Base-by-base conservation (phyloP, 257 asterid species). In the Solanum medicagineum region DNA sequence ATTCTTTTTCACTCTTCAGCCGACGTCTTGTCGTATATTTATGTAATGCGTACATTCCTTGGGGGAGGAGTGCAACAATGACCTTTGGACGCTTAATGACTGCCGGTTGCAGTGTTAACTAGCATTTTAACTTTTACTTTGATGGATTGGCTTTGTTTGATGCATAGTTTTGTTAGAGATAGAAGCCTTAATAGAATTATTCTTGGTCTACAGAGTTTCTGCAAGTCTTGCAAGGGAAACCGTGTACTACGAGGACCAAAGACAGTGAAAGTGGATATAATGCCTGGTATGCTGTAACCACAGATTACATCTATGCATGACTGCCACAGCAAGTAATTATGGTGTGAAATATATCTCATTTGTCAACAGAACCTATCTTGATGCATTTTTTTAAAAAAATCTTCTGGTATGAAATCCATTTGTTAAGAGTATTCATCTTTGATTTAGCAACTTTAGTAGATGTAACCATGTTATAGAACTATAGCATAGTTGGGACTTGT, bases 191-290 rank as follows among this genome's bases (percentile, higher is more conserved):
- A 75, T 24, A 49, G 24, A 49, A 24, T 13, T 75, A 24, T 75
- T 75, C 44, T 73, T 88, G 87, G 81, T 86, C 68, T 81, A 85
- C 91, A 96, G 99, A 92, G 88, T 86, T 87, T 90, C 86, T 96
- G 99, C 95, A 93, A 91, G 92, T 85, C 99, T 85, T 96, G 98
- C 94, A 91, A 85, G 90, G 99, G 99, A 68, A 92, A 86, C 82
- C 89, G 93, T 71, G 95, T 93, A n/a, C 74, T 89, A 84, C 91
- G 86, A 87, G 99, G 99, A 87, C 49, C 90, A 5, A 94, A 96
- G 88, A 86, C 94, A 40, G 95, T 93, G 89, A 93, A 92, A 87
- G 83, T 96, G 88, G 93, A 93, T 84, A 88, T 94, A 91, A 87
- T 91, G 94, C 94, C 98, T 86, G 99, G 99, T 96, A 89, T 84